Evolutionary conservation across 1,139 yeast species (phyloP), one percentile per base, ranked within the genome.

Genomic region (Yamadazyma mexicana): DNA sequence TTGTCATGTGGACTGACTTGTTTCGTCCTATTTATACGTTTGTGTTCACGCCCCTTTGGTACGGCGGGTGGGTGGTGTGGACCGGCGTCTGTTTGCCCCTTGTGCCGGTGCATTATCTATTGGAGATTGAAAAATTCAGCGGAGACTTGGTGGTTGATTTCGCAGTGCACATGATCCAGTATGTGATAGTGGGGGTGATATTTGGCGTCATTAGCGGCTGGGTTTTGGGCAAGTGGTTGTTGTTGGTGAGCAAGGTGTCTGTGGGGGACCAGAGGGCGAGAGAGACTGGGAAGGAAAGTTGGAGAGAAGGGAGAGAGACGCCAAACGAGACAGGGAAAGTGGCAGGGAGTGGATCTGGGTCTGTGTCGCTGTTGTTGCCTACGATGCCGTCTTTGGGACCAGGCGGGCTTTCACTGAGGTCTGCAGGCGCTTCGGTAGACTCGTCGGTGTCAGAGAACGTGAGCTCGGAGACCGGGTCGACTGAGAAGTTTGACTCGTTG

Each of bases 141-240:
- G 14, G 24, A 8, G 26, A 38, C 14, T 39, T 39, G 29, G 18
- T 44, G 8, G 14, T 31, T 9, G 46, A 45, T 5, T 40, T 44
- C n/a, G 18, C 41, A 6, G 29, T 37, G 22, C 31, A 34, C 11
- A 14, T 46, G 33, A 17, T 48, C n/a, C 64, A 61, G 38, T 61
- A 46, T 42, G 31, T 52, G 26, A 50, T 60, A 46, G 58, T 58
- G 12, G 52, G 57, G 18, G 37, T 51, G n/a, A 45, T 59, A 11
- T 45, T 61, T 34, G 66, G 66, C 10, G 37, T 49, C 8, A 12
- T 32, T 5, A 30, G 33, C 22, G 44, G 41, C 31, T 17, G 20
- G 17, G 14, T 35, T 24, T 27, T 37, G 34, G 30, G 41, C 22
- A 23, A 14, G 31, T 32, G 16, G 11, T 35, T 40, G 35, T 24